Conservation (phyloP, 495 filamentous ascomycete species). For the Cryomyces minteri region DNA sequence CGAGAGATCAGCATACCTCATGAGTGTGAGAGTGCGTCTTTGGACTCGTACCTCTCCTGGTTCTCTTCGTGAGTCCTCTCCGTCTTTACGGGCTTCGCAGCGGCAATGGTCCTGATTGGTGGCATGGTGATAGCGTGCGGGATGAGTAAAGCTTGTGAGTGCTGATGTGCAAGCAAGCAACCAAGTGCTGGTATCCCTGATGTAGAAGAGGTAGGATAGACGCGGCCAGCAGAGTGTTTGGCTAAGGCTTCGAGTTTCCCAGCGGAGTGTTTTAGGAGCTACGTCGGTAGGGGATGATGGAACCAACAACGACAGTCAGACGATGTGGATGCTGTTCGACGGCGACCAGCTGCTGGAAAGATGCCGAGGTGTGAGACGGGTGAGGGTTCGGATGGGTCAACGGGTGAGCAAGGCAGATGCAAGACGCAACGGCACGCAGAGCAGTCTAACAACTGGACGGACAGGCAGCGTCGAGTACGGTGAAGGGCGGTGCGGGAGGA, state of each 20-base stretch:
- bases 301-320: background rate
- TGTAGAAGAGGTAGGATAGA: background rate
- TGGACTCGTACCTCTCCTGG: slow-evolving; percentile 50
- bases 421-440: background rate
- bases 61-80: slow-evolving; percentile 75
- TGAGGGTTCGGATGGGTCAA: background rate
- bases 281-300: no score
- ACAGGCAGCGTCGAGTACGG: background rate
- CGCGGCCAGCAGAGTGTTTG: background rate
- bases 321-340: background rate
- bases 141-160: background rate
- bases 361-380: background rate
- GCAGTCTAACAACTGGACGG: background rate
- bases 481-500: background rate
- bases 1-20: slow-evolving; percentile 1
- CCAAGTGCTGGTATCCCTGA: background rate
- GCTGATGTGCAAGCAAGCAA: background rate
- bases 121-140: slow-evolving; percentile 18
- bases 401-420: background rate
- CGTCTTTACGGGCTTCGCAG: slow-evolving; percentile 36
- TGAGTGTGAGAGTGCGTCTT: background rate
- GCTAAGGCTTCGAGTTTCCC: background rate
- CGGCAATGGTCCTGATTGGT: slow-evolving; percentile 19
- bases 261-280: background rate
- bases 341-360: background rate